Evolutionary conservation across 73 alveolate species (phyloP), one percentile per base, ranked within the genome.

Genomic region (Uronychia binucleata): DNA sequence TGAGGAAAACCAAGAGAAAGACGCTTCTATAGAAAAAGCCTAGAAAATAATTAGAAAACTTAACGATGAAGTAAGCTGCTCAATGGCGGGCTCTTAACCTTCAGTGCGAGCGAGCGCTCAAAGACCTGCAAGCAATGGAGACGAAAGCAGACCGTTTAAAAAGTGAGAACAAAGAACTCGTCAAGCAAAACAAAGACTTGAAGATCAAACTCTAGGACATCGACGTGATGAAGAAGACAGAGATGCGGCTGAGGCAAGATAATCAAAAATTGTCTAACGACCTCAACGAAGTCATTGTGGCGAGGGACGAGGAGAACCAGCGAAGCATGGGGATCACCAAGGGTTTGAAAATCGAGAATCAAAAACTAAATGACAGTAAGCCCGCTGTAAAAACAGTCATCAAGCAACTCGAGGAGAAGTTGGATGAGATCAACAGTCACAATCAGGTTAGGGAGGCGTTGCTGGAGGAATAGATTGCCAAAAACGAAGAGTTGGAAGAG

Each of bases 11-110:
- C 67, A 34, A 30, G 86, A 79, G 28, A 79, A 79, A 35, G 86
- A 58, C 31, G 46, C 32, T 29, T 79, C 86, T n/a, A 79, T 79
- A 28, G 86, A 79, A 28, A 79, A 79, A 57, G 86, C 86, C 29
- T 78, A 79, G 78, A 79, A 79, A 79, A 74, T 79, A 1, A 79
- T 79, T 5, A 34, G 46, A 28, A 79, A 79, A 31, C 78, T 79
- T 1, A 79, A 79, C 30, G 86, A 79, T 30, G 86, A 79, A 28
- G 67, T 46, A 46, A 19, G 67, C n/a, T n/a, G 19, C 67, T 11
- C 5, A 46, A 46, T 46, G 5, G 19, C 19, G 19, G 67, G 5
- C 67, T 46, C 19, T 11, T 11, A 5, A 46, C 67, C 5, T 46
- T 46, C 67, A 46, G 67, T 79, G 86, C 25, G 79, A 79, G 58